A percentile compares a stretch with the other conserved stretches of the same genome.
These are phyloP conservation scores for Nakataea oryzae DNA, from an alignment of 2,329 filamentous ascomycete genomes.

Conservation along the genomic window DNA sequence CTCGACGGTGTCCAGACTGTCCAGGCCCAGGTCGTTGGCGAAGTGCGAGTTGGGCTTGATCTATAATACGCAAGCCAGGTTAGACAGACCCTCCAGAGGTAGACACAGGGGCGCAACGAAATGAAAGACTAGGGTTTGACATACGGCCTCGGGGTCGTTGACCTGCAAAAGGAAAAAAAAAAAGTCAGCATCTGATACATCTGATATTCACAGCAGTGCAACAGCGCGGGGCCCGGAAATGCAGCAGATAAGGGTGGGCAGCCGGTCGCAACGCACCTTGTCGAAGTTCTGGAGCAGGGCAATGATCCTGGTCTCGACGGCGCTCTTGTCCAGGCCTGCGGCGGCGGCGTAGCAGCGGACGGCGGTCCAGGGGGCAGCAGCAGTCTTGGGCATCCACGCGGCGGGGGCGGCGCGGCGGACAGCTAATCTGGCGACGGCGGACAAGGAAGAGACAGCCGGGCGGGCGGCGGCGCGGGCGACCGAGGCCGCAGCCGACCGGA, in stretches of 20 bases:
- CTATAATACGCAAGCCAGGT: slow-evolving; percentile 33
- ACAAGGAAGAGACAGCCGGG: slow-evolving; percentile 44
- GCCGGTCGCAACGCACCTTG: slow-evolving; percentile 53
- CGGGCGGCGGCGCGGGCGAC: slow-evolving; percentile 49
- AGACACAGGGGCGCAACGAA: background rate
- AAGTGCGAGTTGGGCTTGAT: slow-evolving; percentile 76
- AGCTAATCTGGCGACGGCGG: slow-evolving; percentile 47
- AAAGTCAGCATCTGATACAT: background rate
- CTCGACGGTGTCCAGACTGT: slow-evolving; percentile 61
- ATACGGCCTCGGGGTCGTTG: slow-evolving; percentile 53
- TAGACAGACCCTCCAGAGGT: background rate
- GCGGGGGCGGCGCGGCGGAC: slow-evolving; percentile 31
- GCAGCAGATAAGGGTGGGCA: background rate
- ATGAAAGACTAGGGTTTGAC: slow-evolving; percentile 14
- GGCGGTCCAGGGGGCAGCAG: slow-evolving; percentile 52
- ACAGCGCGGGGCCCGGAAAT: slow-evolving; percentile 7
- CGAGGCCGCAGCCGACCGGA: slow-evolving; percentile 45
- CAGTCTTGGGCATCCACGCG: slow-evolving; percentile 41
- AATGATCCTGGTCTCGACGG: slow-evolving; percentile 87
- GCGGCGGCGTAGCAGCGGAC: slow-evolving; percentile 81
- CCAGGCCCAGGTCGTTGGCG: slow-evolving; percentile 12
- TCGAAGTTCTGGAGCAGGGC: slow-evolving; percentile 92
- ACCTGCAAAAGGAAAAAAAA: slow-evolving; percentile 38
- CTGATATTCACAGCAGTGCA: slow-evolving; percentile 10
- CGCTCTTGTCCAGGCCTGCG: slow-evolving; percentile 50